These are phyloP conservation scores for Globisporangium camurandrum DNA, from an alignment of 352 stramenopile genomes.

Conservation along the genomic window DNA sequence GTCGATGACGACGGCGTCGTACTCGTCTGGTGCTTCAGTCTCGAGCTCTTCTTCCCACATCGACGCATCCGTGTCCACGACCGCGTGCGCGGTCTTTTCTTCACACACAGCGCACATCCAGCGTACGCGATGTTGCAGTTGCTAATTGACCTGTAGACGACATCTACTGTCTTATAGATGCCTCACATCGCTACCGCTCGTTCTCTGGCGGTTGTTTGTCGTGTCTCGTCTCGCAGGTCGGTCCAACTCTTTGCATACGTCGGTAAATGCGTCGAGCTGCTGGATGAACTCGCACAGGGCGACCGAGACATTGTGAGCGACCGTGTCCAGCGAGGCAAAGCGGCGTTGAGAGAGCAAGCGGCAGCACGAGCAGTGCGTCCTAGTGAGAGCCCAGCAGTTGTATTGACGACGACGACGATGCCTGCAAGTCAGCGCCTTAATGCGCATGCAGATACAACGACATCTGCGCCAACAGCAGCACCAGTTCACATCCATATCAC, in stretches of 20 bases:
- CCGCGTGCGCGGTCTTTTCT: constrained; percentile 24
- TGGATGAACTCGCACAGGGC: constrained; percentile 19
- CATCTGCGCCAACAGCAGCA: constrained; percentile 9
- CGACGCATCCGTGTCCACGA: constrained; percentile 35
- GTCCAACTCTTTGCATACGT: constrained; percentile 24
- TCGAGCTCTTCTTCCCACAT: constrained; percentile 46
- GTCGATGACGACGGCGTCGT: constrained; percentile 35
- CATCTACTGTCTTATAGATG: neutral
- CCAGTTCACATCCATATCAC: constrained; percentile 33
- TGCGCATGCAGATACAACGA: neutral
- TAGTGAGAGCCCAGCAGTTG: too few species aligned
- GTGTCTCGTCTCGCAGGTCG: constrained; percentile 11
- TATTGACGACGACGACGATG: too few species aligned
- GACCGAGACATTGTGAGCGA: constrained; percentile 21
- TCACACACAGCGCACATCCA: constrained; percentile 9
- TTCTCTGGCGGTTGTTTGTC: neutral
- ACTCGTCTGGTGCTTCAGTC: constrained; percentile 48
- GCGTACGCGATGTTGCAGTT: constrained; percentile 5
- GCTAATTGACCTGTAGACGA: neutral
- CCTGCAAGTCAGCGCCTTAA: neutral
- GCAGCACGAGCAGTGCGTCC: neutral
- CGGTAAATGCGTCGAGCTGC: constrained; percentile 20
- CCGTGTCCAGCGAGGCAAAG: constrained; percentile 16
- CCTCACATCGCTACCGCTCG: too few species aligned
- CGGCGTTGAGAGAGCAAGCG: constrained; percentile 12